Base-by-base conservation (phyloP, 345 rosid genomes). In the Citrus sp. region DNA sequence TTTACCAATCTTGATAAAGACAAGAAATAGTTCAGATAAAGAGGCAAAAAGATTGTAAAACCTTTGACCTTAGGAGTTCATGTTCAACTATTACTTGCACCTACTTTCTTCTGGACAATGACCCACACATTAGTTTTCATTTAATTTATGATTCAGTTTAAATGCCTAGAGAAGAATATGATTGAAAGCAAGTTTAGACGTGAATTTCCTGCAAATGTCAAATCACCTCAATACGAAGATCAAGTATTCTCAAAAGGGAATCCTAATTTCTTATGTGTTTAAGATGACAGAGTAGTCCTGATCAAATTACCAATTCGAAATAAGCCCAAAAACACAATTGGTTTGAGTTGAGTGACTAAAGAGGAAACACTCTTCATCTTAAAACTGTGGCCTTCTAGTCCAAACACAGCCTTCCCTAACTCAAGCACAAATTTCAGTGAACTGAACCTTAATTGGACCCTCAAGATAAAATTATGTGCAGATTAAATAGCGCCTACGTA, bases 1-100 rank as follows among this genome's bases (percentile, higher is more conserved):
- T 37, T 32, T 64, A n/a, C 71, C 59, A 22, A 49, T 63, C 78
- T 75, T 30, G 9, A 70, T 64, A 75, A 62, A 46, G 27, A 32
- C 1, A 70, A 24, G 64, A 60, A 38, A 49, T n/a, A 24, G 32
- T 63, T 60, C 59, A 37, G 37, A 74, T 73, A 70, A 69, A 30
- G 24, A 79, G 46, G 51, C 12, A 18, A 2, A 73, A 56, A 51
- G 60, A 75, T 32, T 14, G 9, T 30, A 75, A 40, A 21, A 27
- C 22, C 63, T 75, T 75, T 51, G 30, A 63, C 40, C 56, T 27
- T 62, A 12, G 46, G 51, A 74, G 58, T 61, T 62, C 35, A 42
- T 25, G 68, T 22, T 58, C 66, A 74, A 18, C 40, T 28, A 24
- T 27, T 18, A 9, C 35, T 25, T n/a, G 14, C 35, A 38, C n/a